A percentile compares a stretch with the other conserved stretches of the same genome.
Evolutionary conservation across 805 yeast genomes (phyloP).

Genomic region (Ogataea henricii): DNA sequence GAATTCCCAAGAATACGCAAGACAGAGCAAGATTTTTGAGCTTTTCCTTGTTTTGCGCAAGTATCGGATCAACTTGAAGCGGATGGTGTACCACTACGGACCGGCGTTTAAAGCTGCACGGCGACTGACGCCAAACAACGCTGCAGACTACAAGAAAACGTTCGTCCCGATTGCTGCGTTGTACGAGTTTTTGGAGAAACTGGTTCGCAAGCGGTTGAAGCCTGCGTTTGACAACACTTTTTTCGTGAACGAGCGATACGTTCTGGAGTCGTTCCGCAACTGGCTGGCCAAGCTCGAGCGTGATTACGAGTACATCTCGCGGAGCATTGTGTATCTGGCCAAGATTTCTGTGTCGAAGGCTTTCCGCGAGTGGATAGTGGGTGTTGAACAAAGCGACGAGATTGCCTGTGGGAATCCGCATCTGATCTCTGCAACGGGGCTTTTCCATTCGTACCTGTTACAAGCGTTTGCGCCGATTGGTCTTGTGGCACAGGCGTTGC

Average conservation of each 20-base stretch:
- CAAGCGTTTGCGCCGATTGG: slow-evolving; percentile 34
- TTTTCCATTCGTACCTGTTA: slow-evolving; percentile 34
- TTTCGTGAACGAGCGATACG: slow-evolving; percentile 31
- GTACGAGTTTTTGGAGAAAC: slow-evolving; percentile 28
- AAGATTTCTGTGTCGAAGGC: slow-evolving; percentile 29
- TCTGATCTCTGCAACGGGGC: slow-evolving; percentile 31
- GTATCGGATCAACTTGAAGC: slow-evolving; percentile 29
- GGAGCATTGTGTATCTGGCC: slow-evolving; percentile 33
- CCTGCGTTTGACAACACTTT: slow-evolving; percentile 32
- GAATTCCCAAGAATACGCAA: slow-evolving; percentile 30
- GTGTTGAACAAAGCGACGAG: slow-evolving; percentile 21
- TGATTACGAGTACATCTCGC: slow-evolving; percentile 31
- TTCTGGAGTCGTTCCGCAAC: slow-evolving; percentile 24
- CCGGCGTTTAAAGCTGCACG: slow-evolving; percentile 25
- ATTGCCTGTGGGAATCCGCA: slow-evolving; percentile 25
- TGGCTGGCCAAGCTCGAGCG: slow-evolving; percentile 32
- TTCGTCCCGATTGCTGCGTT: slow-evolving; percentile 31
- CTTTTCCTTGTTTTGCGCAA: slow-evolving; percentile 28
- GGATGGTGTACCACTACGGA: slow-evolving; percentile 33
- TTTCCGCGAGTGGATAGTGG: slow-evolving; percentile 28
- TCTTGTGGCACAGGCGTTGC: slow-evolving; percentile 27
- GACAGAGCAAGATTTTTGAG: slow-evolving; percentile 35
- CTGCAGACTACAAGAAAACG: slow-evolving; percentile 29
- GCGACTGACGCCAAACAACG: slow-evolving; percentile 21
- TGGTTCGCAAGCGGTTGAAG: slow-evolving; percentile 26